Evolutionary conservation across 208 protist genomes (phyloP).

Genomic region (Crithidia sp.): DNA sequence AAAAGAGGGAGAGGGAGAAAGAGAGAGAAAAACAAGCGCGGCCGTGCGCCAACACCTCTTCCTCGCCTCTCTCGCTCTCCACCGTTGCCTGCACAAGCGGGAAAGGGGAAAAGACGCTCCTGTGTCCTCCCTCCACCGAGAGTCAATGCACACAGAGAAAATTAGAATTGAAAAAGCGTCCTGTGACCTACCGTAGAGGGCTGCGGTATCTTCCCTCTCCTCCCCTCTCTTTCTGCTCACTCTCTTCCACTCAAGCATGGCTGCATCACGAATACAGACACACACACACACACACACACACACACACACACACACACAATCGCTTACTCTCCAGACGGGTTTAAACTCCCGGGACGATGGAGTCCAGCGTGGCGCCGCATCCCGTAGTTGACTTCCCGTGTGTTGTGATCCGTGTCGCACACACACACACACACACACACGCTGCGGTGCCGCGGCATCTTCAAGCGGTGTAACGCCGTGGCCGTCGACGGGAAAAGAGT

Average conservation of each 20-base stretch:
- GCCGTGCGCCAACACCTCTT: not conserved
- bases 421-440: not conserved
- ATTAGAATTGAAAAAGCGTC: not conserved
- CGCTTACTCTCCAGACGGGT: slow-evolving; percentile 1
- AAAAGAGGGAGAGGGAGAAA: not conserved
- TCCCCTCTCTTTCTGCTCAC: not conserved
- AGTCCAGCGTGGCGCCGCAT: not conserved
- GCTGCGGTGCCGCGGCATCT: not conserved
- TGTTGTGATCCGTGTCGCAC: not conserved
- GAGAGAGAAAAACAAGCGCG: not conserved
- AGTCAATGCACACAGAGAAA: not conserved
- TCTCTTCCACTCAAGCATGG: not conserved
- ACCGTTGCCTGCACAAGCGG: not conserved
- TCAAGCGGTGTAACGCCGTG: slow-evolving; percentile 41
- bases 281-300: not conserved
- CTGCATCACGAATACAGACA: not conserved
- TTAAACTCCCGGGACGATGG: slow-evolving; percentile 17
- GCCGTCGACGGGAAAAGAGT: slow-evolving; percentile 24
- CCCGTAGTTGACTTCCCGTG: slow-evolving; percentile 19
- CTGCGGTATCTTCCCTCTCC: not conserved
- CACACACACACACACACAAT: not conserved
- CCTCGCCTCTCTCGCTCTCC: not conserved
- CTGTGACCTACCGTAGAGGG: slow-evolving; percentile 15
- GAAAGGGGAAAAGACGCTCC: no score
- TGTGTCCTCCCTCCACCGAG: not conserved